Percentiles rank a stretch among this genome's conserved stretches.
Evolutionary conservation across 805 yeast species (phyloP).

Genomic region (Wickerhamomyces bovis): DNA sequence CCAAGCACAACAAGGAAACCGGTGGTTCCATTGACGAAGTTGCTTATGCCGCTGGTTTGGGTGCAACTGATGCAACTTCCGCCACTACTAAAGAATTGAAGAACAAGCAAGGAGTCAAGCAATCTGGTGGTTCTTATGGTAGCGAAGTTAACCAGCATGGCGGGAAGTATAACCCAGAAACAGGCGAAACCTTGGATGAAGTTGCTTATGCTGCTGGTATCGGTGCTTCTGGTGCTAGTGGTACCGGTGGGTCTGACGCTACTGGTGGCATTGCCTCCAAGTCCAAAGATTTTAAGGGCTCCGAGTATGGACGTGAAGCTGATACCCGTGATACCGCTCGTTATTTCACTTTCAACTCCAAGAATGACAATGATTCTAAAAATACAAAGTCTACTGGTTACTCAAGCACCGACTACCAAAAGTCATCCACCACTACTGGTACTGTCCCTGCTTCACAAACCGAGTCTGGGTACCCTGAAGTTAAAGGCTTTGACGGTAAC

Average conservation of each 20-base stretch:
- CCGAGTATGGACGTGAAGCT: not conserved
- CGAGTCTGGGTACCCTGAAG: not conserved
- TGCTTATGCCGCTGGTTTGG: slow-evolving; percentile 8
- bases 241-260: too few species aligned
- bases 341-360: not conserved
- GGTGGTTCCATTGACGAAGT: slow-evolving; percentile 4
- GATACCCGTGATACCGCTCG: too few species aligned
- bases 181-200: slow-evolving; percentile 7
- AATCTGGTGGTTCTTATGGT: not conserved
- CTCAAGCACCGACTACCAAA: not conserved
- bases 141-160: not conserved
- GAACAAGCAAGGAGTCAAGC: not conserved
- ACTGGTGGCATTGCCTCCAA: not conserved
- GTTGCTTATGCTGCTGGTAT: slow-evolving; percentile 2
- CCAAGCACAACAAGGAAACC: not conserved
- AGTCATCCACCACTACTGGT: not conserved
- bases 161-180: not conserved
- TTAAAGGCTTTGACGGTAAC: not conserved
- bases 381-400: not conserved
- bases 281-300: not conserved
- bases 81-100: not conserved
- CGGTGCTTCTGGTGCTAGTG: not conserved
- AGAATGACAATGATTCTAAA: not conserved
- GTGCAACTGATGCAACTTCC: slow-evolving; percentile 7
- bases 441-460: not conserved